phyloP scores from a whole-genome alignment of 305 asterid species.

The Rubia peregrina region DNA sequence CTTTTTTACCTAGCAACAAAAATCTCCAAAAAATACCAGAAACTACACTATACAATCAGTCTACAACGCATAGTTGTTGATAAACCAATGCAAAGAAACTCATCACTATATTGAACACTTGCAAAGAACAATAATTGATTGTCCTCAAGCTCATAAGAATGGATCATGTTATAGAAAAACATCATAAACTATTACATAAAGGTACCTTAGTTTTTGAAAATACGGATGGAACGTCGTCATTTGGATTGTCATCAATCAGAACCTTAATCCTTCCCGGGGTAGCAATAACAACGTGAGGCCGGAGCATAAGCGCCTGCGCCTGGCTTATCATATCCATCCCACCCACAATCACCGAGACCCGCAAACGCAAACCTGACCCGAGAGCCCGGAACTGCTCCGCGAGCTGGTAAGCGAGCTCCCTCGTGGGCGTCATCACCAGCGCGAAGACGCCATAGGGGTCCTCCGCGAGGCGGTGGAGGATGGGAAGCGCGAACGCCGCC shows the following conservation, averaged over 20 bases:
- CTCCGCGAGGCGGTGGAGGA: conserved; percentile 62
- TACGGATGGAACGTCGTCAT: conserved; percentile 63
- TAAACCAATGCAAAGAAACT: too few species aligned
- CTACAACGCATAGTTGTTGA: background rate
- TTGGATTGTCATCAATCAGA: conserved; percentile 72
- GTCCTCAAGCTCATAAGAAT: too few species aligned
- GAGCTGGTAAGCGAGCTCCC: conserved; percentile 84
- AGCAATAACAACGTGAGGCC: conserved; percentile 88
- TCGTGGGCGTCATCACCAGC: conserved; percentile 78
- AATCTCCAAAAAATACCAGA: too few species aligned
- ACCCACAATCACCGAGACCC: conserved; percentile 71
- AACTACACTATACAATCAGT: background rate
- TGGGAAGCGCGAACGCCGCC: conserved; percentile 88
- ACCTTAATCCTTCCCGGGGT: conserved; percentile 96
- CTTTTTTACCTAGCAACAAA: too few species aligned
- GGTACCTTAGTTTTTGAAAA: conserved; percentile 68
- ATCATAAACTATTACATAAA: background rate
- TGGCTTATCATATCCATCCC: conserved; percentile 86
- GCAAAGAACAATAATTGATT: too few species aligned
- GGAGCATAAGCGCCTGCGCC: conserved; percentile 52
- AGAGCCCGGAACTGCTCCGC: conserved; percentile 92
- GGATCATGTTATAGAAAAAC: background rate
- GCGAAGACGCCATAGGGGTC: conserved; percentile 86
- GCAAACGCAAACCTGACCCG: conserved; percentile 66
- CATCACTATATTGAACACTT: too few species aligned